These are phyloP conservation scores for Fremontodendron californicum DNA, from an alignment of 345 rosid species.

Conservation along the genomic window DNA sequence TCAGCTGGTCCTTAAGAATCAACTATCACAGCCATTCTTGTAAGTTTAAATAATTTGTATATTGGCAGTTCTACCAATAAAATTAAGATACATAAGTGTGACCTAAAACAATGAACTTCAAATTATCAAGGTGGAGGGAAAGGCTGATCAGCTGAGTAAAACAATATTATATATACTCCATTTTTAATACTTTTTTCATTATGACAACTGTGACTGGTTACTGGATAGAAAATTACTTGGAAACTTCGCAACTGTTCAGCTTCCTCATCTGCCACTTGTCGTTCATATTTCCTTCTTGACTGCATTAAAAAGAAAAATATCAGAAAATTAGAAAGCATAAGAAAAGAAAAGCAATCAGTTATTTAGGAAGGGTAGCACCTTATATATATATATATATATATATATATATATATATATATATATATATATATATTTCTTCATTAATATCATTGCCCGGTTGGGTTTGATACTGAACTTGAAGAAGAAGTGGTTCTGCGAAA, in stretches of 20 bases:
- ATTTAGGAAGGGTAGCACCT: neutral
- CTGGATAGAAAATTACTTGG: constrained; percentile 46
- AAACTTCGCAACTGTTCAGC: constrained; percentile 67
- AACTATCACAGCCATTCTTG: neutral
- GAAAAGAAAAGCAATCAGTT: neutral
- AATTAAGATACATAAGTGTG: neutral
- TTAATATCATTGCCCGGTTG: no score
- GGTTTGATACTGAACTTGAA: no score
- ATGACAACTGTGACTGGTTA: neutral
- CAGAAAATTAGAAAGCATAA: neutral
- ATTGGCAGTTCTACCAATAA: neutral
- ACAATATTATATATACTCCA: neutral
- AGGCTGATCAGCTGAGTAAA: neutral
- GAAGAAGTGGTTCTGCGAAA: no score
- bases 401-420: neutral
- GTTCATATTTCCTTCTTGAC: constrained; percentile 79
- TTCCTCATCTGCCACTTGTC: constrained; percentile 68
- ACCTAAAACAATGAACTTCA: neutral
- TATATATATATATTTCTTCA: neutral
- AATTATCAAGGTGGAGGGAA: neutral
- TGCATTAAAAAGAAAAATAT: constrained; percentile 21
- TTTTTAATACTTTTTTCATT: neutral
- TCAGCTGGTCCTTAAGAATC: neutral
- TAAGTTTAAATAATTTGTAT: neutral
- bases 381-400: neutral